These are phyloP conservation scores for Yamadazyma oceani DNA, from an alignment of 1,139 yeast genomes.

Conservation along the genomic window DNA sequence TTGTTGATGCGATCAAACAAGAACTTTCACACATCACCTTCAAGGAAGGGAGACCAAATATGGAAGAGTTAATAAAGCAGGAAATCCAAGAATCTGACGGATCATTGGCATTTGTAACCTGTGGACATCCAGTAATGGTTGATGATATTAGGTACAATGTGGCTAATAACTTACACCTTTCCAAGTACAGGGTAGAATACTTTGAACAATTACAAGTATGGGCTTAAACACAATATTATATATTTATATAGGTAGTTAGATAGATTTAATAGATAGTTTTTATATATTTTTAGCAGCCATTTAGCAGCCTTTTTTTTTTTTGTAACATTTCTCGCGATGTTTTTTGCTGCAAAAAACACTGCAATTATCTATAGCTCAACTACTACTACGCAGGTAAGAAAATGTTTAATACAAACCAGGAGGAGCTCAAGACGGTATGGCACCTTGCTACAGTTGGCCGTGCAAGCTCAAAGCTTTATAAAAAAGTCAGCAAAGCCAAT, in stretches of 20 bases:
- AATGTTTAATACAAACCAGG: neutral
- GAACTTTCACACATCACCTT: slow-evolving; percentile 25
- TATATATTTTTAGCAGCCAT: too few relatives aligned
- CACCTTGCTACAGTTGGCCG: slow-evolving; percentile 5
- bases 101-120: slow-evolving; percentile 33
- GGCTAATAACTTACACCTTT: slow-evolving; percentile 20
- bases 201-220: slow-evolving; percentile 31
- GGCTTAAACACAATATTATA: slow-evolving; percentile 20
- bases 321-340: neutral
- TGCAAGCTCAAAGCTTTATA: slow-evolving; percentile 19
- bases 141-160: slow-evolving; percentile 29
- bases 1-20: slow-evolving; percentile 12
- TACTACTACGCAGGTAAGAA: too few relatives aligned
- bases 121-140: slow-evolving; percentile 41
- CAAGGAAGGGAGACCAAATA: slow-evolving; percentile 31
- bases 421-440: slow-evolving; percentile 7
- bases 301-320: slow-evolving; percentile 1
- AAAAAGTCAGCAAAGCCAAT: slow-evolving; percentile 24
- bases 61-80: slow-evolving; percentile 21
- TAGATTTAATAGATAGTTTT: too few relatives aligned
- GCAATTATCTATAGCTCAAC: too few relatives aligned
- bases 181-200: slow-evolving; percentile 24
- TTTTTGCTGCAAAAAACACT: too few relatives aligned
- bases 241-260: too few relatives aligned
- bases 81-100: slow-evolving; percentile 27